These are phyloP conservation scores for Lachancea sp. DNA, from an alignment of 805 yeast genomes.

Conservation along the genomic window DNA sequence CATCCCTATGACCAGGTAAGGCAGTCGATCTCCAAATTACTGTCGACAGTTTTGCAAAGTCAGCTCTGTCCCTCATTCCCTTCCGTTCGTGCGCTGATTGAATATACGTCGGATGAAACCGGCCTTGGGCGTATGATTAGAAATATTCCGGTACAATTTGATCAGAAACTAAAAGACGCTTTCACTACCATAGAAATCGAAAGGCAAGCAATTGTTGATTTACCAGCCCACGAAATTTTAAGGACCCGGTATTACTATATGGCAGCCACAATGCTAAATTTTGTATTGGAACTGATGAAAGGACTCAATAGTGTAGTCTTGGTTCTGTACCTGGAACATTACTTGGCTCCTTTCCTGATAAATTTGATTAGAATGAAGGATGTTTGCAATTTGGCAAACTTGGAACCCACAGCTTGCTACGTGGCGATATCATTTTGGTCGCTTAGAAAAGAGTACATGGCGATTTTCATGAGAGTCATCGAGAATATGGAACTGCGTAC, in stretches of 20 bases:
- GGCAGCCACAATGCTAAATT: slow-evolving; percentile 56
- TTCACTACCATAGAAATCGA: slow-evolving; percentile 41
- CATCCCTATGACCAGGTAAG: slow-evolving; percentile 74
- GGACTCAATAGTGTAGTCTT: slow-evolving; percentile 50
- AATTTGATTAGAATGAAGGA: slow-evolving; percentile 64
- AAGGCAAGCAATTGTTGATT: slow-evolving; percentile 29
- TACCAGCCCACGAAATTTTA: slow-evolving; percentile 50
- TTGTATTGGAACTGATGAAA: slow-evolving; percentile 49
- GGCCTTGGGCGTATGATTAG: slow-evolving; percentile 35
- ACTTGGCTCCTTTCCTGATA: slow-evolving; percentile 65
- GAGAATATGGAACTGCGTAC: slow-evolving; percentile 34
- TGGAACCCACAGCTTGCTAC: slow-evolving; percentile 47
- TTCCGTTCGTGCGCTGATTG: slow-evolving; percentile 12
- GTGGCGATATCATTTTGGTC: slow-evolving; percentile 43
- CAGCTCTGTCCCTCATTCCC: slow-evolving; percentile 22
- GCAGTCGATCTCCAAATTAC: slow-evolving; percentile 54
- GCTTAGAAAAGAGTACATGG: slow-evolving; percentile 38
- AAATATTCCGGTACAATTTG: slow-evolving; percentile 30
- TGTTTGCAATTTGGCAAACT: slow-evolving; percentile 62
- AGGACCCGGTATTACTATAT: slow-evolving; percentile 57
- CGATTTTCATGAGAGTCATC: slow-evolving; percentile 41
- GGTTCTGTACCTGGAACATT: slow-evolving; percentile 43
- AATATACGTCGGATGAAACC: slow-evolving; percentile 14
- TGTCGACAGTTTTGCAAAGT: slow-evolving; percentile 32
- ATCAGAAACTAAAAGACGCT: slow-evolving; percentile 35